Base-by-base conservation (phyloP, 306 rosid genomes). In the Cucumis melo region DNA sequence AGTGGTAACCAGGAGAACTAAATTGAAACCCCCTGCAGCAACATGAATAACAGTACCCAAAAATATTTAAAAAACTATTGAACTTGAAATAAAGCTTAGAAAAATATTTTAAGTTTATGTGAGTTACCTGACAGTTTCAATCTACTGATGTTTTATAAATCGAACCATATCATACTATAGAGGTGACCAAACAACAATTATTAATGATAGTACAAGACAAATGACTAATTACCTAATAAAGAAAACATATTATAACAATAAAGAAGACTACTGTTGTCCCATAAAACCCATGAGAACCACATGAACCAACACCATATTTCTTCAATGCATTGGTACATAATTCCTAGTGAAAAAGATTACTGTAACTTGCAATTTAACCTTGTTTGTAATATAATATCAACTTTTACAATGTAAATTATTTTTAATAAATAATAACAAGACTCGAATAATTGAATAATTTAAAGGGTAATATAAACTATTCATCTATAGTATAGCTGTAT, bases 231-330 rank as follows among this genome's bases (percentile, higher is more conserved):
- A 12, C 21, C 39, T 46, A 70, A 46, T 46, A 21, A 67, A 68
- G 46, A 8, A 57, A 70, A 42, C 57, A 70, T 70, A 70, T 21
- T 8, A 65, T 36, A 65, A 38, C 51, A n/a, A n/a, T n/a, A 65
- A 36, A 65, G 38, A 10, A n/a, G 42, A 27, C 15, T 50, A 10
- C 98, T 46, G 92, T 90, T 70, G 96, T 92, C 81, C 97, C 99
- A 84, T 94, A 94, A 85, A 94, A 94, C 74, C 96, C 96, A 77
- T 98, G 99, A 78, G 99, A 98, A 83, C 99, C 99, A 77, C 99
- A 95, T 51, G 99, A 95, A 68, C 99, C 99, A 84, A 95, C 99
- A 54, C 99, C 99, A 54, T 95, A 95, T 88, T 95, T 95, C 85
- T 88, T 93, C 85, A 95, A 82, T n/a, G 99, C 86, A 83, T 91